Conservation (phyloP, 129 eudicot genomes). For the carrot (Daucus carota) region DNA sequence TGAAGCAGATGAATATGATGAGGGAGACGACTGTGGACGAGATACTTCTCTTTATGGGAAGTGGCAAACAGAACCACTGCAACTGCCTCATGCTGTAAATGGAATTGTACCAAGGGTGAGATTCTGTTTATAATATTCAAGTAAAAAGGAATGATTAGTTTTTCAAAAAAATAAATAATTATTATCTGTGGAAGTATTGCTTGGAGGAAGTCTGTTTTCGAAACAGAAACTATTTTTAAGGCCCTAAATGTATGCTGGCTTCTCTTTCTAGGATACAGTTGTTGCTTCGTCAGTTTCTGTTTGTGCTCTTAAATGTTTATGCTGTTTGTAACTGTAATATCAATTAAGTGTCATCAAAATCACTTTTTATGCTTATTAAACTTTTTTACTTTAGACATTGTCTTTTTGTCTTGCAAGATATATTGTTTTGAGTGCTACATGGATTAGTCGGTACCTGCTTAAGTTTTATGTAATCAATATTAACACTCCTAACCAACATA, state of each 20-base stretch:
- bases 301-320: not conserved
- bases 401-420: not conserved
- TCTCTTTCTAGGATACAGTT: not conserved
- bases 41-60: slow-evolving; percentile 58
- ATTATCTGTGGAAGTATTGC: not conserved
- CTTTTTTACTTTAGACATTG: not conserved
- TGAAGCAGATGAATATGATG: slow-evolving; percentile 45
- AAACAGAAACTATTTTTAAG: not conserved
- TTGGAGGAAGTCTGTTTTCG: not conserved
- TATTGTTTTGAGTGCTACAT: not conserved
- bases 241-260: not conserved
- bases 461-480: not conserved
- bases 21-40: slow-evolving; percentile 36
- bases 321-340: not conserved
- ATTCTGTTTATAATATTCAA: not conserved
- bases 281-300: not conserved
- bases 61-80: slow-evolving; percentile 89
- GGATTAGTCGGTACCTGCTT: not conserved
- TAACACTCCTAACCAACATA: not conserved
- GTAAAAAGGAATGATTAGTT: not conserved
- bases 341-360: not conserved
- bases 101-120: slow-evolving; percentile 91
- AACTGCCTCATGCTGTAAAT: slow-evolving; percentile 64
- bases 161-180: not conserved
- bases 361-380: not conserved